Evolutionary conservation across 371 early-diverging fungal genomes (phyloP).

Genomic region (Syncephalastrum racemosum): DNA sequence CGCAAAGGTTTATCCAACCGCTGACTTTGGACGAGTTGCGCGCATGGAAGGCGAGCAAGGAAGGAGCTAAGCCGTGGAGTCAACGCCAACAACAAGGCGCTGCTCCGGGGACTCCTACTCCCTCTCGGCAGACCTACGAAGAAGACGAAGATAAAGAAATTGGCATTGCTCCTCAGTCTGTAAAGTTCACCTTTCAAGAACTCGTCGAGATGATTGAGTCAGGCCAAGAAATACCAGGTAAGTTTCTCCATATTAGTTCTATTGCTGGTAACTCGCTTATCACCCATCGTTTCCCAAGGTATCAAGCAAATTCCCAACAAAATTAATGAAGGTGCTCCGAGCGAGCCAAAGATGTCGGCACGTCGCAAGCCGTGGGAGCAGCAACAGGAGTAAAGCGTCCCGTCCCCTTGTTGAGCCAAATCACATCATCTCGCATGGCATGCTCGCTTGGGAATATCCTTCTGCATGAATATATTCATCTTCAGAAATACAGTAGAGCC

Average conservation of each 20-base stretch:
- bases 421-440: too few species aligned
- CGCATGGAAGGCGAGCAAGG: conserved; percentile 14
- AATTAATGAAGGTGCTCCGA: conserved; percentile 50
- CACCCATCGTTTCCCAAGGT: conserved; percentile 22
- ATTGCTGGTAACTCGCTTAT: not conserved
- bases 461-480: not conserved
- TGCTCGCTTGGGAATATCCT: too few species aligned
- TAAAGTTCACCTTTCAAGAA: conserved; percentile 43
- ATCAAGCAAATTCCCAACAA: conserved; percentile 58
- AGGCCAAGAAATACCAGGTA: conserved; percentile 56
- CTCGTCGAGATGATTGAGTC: conserved; percentile 54
- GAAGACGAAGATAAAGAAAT: not conserved
- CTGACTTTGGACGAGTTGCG: conserved; percentile 23
- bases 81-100: too few species aligned
- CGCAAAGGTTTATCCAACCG: conserved; percentile 21
- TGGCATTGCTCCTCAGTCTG: conserved; percentile 4
- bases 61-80: too few species aligned
- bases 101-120: too few species aligned
- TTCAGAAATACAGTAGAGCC: not conserved
- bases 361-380: conserved; percentile 55
- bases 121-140: not conserved
- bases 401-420: too few species aligned
- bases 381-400: conserved; percentile 2
- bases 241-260: not conserved
- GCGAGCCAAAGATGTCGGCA: conserved; percentile 39